phyloP scores from a whole-genome alignment of 192 early-diverging fungal species.

The Dissophora globulifera region DNA sequence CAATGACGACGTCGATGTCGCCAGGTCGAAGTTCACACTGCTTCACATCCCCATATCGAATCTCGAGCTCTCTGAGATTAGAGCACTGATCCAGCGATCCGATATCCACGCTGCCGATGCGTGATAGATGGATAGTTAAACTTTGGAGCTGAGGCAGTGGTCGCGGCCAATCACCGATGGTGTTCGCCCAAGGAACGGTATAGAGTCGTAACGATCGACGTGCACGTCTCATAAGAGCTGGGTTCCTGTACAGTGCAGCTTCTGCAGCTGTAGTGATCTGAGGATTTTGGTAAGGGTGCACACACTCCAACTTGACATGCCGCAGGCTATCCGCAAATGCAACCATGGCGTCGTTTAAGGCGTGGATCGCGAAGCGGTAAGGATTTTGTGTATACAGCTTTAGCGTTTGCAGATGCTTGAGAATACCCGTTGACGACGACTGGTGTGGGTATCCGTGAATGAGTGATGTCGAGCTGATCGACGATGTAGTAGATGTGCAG shows the following conservation, averaged over 20 bases:
- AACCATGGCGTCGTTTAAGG: slow-evolving; percentile 5
- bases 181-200: not conserved
- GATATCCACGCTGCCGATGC: not conserved
- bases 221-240: not conserved
- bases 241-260: no score
- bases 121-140: not conserved
- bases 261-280: not conserved
- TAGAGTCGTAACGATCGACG: not conserved
- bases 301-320: not conserved
- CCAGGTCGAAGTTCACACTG: no score
- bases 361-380: not conserved
- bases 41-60: not conserved
- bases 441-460: no score
- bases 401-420: not conserved
- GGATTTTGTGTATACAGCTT: not conserved
- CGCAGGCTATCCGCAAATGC: slow-evolving; percentile 10
- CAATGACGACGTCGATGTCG: not conserved
- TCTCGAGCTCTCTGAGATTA: not conserved
- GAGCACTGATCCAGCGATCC: slow-evolving; percentile 14
- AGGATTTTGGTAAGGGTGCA: no score
- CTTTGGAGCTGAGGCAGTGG: slow-evolving; percentile 3
- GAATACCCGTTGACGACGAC: not conserved
- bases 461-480: no score
- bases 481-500: no score
- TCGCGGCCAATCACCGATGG: not conserved